Conservation (phyloP, 225 moss, liverwort and hornwort species). For the Lunularia cruciata region DNA sequence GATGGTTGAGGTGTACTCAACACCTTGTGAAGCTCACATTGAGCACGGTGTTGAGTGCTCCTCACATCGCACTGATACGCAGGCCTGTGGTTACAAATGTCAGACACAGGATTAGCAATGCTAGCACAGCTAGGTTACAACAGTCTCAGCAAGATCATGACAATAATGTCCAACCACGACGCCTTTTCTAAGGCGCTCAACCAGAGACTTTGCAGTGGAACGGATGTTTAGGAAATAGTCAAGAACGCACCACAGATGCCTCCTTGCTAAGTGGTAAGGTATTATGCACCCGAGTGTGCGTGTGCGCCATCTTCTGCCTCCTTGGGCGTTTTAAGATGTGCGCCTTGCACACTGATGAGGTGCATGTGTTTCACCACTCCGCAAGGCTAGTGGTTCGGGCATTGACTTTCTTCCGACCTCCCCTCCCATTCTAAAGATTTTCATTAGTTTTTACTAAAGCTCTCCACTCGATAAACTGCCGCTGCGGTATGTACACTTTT, state of each 20-base stretch:
- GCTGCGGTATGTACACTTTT: conserved; percentile 51
- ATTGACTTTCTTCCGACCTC: conserved; percentile 79
- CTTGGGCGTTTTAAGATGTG: conserved; percentile 24
- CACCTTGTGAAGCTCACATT: conserved; percentile 88
- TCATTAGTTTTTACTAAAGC: conserved; percentile 39
- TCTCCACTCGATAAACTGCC: conserved; percentile 15
- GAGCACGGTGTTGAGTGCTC: conserved; percentile 97
- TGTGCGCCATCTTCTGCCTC: conserved; percentile 43
- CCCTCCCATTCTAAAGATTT: conserved; percentile 47
- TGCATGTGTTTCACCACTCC: conserved; percentile 62
- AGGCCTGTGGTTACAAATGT: conserved; percentile 15
- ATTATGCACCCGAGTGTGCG: conserved; percentile 64
- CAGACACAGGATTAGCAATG: not conserved
- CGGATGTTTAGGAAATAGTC: conserved; percentile 63
- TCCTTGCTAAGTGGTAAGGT: conserved; percentile 58
- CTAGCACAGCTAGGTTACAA: conserved; percentile 34
- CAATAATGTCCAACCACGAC: conserved; percentile 37
- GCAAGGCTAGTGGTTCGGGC: conserved; percentile 94
- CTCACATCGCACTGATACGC: conserved; percentile 55
- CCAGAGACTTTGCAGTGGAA: conserved; percentile 32
- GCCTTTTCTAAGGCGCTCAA: conserved; percentile 14
- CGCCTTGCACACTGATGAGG: conserved; percentile 40
- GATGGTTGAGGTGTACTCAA: conserved; percentile 92
- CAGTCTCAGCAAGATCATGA: conserved; percentile 32
- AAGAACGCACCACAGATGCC: conserved; percentile 90